phyloP scores from a whole-genome alignment of 2,329 filamentous ascomycete species.

The Penicillium sp. region DNA sequence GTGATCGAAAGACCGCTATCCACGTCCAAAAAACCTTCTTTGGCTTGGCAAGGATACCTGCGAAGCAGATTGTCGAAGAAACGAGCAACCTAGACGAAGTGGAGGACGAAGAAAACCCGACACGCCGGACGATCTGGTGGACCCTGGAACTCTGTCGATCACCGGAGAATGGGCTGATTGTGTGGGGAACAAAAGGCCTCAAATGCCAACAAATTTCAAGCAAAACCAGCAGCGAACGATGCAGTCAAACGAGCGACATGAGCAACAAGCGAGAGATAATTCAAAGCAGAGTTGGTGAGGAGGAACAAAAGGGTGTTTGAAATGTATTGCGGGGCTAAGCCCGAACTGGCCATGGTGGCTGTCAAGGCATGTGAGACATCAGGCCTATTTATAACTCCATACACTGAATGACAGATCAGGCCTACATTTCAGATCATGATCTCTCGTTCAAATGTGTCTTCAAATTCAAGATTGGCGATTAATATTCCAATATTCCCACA shows the following conservation, averaged over 20 bases:
- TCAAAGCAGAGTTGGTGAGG: background rate
- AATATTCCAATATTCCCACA: background rate
- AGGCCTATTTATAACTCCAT: conserved; percentile 20
- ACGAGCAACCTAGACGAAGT: conserved; percentile 7
- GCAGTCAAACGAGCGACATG: conserved; percentile 10
- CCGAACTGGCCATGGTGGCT: conserved; percentile 14
- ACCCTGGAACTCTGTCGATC: conserved; percentile 19
- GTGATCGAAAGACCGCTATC: background rate
- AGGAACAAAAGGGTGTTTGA: conserved; percentile 14
- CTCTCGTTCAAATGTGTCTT: background rate
- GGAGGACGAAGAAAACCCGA: conserved; percentile 12
- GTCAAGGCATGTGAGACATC: conserved; percentile 20
- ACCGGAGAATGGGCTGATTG: conserved; percentile 7
- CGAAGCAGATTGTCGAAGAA: background rate
- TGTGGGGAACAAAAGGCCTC: background rate
- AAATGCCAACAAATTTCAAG: background rate
- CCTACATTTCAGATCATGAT: background rate
- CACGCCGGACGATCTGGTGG: conserved; percentile 9
- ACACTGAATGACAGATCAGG: background rate
- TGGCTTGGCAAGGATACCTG: background rate
- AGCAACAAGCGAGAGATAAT: conserved; percentile 3
- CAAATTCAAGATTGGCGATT: background rate
- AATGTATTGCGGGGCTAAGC: conserved; percentile 21
- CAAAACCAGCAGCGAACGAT: background rate
- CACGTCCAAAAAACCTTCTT: background rate